Conservation (phyloP, 129 eudicot species). For the Lonicera japonica region DNA sequence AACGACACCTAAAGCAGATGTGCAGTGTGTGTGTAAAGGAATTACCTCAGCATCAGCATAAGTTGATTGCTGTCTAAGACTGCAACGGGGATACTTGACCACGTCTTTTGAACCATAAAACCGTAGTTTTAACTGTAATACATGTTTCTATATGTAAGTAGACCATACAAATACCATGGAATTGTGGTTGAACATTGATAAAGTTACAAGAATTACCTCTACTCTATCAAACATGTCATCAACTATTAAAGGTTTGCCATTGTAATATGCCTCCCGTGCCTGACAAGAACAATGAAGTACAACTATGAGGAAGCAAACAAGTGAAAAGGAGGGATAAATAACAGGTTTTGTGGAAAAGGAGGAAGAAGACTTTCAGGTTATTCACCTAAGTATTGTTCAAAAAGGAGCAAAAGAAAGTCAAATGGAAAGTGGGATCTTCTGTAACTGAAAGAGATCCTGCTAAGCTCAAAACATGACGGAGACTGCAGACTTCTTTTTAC, state of each 20-base stretch:
- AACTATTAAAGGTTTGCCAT: conserved; percentile 79
- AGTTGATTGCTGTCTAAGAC: conserved; percentile 80
- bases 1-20: not conserved
- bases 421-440: too few species aligned
- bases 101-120: conserved; percentile 85
- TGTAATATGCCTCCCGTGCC: conserved; percentile 96
- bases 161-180: conserved; percentile 2
- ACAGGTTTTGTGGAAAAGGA: not conserved
- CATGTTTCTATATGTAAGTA: conserved; percentile 1
- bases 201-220: conserved; percentile 42
- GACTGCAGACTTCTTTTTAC: too few species aligned
- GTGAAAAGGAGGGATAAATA: not conserved
- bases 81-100: conserved; percentile 95
- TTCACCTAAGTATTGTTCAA: not conserved
- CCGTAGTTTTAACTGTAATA: conserved; percentile 71
- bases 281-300: conserved; percentile 19
- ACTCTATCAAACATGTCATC: conserved; percentile 97
- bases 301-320: conserved; percentile 7
- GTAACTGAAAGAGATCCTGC: too few species aligned
- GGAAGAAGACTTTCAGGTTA: not conserved
- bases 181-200: not conserved
- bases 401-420: not conserved
- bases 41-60: conserved; percentile 97
- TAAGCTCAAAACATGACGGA: too few species aligned
- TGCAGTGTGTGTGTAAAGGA: not conserved